These are phyloP conservation scores for Nothophytophthora sp. DNA, from an alignment of 352 stramenopile species.

Conservation along the genomic window DNA sequence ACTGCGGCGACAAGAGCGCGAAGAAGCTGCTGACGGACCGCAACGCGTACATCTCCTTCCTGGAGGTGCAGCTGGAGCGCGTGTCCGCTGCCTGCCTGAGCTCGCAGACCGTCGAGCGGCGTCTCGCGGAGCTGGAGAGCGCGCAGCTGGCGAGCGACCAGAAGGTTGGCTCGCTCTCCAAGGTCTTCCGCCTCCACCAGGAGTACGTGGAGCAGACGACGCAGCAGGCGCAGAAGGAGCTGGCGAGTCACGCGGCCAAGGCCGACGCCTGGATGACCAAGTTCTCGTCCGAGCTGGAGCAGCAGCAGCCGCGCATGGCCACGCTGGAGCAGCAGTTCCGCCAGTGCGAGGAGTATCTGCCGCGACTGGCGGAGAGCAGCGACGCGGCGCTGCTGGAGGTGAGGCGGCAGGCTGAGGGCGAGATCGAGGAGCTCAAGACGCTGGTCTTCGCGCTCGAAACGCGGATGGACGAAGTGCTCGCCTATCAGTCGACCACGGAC, in stretches of 20 bases:
- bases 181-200: constrained; percentile 70
- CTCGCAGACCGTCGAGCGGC: constrained; percentile 68
- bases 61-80: constrained; percentile 87
- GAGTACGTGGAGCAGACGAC: constrained; percentile 65
- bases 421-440: constrained; percentile 54
- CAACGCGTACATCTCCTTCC: constrained; percentile 86
- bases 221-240: constrained; percentile 39
- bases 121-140: constrained; percentile 54
- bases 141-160: constrained; percentile 44
- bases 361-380: constrained; percentile 27
- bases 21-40: constrained; percentile 86
- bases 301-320: constrained; percentile 33
- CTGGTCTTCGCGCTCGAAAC: constrained; percentile 48
- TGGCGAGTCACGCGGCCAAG: constrained; percentile 36
- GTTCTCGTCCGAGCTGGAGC: constrained; percentile 42
- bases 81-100: constrained; percentile 81
- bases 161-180: constrained; percentile 67
- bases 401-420: constrained; percentile 23
- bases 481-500: constrained; percentile 25
- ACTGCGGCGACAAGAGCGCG: constrained; percentile 48
- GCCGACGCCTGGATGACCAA: constrained; percentile 73
- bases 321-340: constrained; percentile 43
- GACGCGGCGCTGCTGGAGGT: constrained; percentile 28
- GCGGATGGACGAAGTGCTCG: constrained; percentile 41
- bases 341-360: constrained; percentile 43